phyloP scores from a whole-genome alignment of 148 eudicot genomes.

The Rheum nobile region DNA sequence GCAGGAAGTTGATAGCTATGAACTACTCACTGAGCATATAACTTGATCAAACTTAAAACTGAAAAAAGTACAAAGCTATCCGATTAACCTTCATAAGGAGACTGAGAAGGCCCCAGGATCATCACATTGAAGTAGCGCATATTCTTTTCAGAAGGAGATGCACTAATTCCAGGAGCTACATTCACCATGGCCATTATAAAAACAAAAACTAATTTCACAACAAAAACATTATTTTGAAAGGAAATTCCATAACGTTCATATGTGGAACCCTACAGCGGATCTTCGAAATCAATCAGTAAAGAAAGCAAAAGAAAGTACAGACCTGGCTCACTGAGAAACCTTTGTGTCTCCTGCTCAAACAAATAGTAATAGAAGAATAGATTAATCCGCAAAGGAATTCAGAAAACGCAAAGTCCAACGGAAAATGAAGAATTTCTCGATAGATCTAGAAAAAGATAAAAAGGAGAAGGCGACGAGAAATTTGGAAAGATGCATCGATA shows the following conservation, averaged over 20 bases:
- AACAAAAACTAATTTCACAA: no score
- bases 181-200: not conserved
- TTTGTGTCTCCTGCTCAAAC: no score
- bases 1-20: not conserved
- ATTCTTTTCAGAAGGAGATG: constrained; percentile 14
- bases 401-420: no score
- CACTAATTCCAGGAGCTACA: constrained; percentile 14
- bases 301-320: not conserved
- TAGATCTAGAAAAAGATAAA: no score
- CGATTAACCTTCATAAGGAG: constrained; percentile 13
- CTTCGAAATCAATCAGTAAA: not conserved
- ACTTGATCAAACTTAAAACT: not conserved
- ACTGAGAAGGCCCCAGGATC: constrained; percentile 15
- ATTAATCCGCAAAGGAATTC: no score
- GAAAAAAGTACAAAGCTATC: not conserved
- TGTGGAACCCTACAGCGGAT: not conserved
- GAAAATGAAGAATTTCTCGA: no score
- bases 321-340: constrained; percentile 18
- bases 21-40: not conserved
- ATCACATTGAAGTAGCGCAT: constrained; percentile 15
- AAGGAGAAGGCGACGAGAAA: no score
- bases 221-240: not conserved
- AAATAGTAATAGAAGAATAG: no score
- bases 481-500: no score
- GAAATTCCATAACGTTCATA: not conserved